Conservation (phyloP, 768 basidiomycete genomes). For the Ramaria rubella region DNA sequence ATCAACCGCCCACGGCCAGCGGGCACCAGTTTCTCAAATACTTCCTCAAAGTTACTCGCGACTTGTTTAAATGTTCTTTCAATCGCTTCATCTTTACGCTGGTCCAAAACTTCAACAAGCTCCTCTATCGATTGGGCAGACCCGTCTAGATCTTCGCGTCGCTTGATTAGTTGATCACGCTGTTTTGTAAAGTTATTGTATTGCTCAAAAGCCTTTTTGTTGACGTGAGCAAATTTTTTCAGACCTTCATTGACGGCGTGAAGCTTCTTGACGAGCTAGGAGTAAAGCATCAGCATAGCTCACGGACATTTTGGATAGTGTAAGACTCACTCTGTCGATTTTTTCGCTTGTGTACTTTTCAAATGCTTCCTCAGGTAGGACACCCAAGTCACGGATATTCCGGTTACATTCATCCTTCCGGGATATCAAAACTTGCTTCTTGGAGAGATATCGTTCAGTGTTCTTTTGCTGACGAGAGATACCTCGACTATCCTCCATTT, state of each 20-base stretch:
- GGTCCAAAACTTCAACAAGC: slow-evolving; percentile 88
- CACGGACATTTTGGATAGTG: not conserved
- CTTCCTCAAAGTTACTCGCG: slow-evolving; percentile 92
- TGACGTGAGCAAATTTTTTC: slow-evolving; percentile 96
- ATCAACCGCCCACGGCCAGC: slow-evolving; percentile 87
- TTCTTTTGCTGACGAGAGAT: slow-evolving; percentile 93
- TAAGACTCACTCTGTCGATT: slow-evolving; percentile 67
- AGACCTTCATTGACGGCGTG: slow-evolving; percentile 87
- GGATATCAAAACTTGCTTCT: slow-evolving; percentile 74
- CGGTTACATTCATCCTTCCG: slow-evolving; percentile 93
- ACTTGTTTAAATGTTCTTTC: slow-evolving; percentile 98
- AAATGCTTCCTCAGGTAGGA: slow-evolving; percentile 95
- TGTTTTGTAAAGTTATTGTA: slow-evolving; percentile 98
- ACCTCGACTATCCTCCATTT: slow-evolving; percentile 77
- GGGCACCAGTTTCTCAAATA: slow-evolving; percentile 94
- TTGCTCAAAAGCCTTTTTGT: slow-evolving; percentile 99
- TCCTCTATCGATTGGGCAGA: slow-evolving; percentile 88
- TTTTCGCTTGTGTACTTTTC: slow-evolving; percentile 87
- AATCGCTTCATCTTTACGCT: slow-evolving; percentile 97
- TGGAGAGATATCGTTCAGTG: slow-evolving; percentile 89
- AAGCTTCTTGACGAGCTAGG: slow-evolving; percentile 86
- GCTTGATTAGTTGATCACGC: slow-evolving; percentile 79
- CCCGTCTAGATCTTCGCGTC: slow-evolving; percentile 86
- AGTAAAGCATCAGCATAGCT: not conserved
- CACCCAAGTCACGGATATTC: slow-evolving; percentile 93